Evolutionary conservation across 2,329 filamentous ascomycete species (phyloP).

Genomic region (Hymenoscyphus occultus): DNA sequence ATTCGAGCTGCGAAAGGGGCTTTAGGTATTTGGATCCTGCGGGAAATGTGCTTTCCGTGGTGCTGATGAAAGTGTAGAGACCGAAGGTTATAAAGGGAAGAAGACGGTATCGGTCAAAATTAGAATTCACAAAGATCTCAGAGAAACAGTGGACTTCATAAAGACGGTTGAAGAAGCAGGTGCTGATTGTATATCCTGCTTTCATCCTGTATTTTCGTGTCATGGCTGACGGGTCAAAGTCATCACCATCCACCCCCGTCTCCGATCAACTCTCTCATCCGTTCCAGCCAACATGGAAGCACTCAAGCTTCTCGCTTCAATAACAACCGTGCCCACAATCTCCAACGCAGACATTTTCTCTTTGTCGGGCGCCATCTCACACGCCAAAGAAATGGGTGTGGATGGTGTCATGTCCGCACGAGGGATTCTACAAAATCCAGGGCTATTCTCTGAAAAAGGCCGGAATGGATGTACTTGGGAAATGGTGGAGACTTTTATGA

Average conservation of each 20-base stretch:
- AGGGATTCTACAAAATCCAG: constrained; percentile 65
- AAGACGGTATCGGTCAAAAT: constrained; percentile 66
- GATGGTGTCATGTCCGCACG: constrained; percentile 68
- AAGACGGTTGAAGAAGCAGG: constrained; percentile 56
- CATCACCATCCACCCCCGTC: constrained; percentile 68
- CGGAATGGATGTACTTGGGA: constrained; percentile 53
- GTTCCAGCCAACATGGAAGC: constrained; percentile 60
- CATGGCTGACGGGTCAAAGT: constrained; percentile 47
- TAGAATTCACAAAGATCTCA: constrained; percentile 61
- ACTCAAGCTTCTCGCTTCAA: constrained; percentile 47
- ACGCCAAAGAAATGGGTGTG: constrained; percentile 43
- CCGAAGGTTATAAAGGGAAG: constrained; percentile 51
- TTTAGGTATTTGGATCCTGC: constrained; percentile 36
- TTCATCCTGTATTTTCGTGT: neutral
- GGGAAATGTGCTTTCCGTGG: neutral
- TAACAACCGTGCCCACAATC: constrained; percentile 55
- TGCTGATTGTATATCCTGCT: constrained; percentile 35
- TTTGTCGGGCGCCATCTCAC: constrained; percentile 37
- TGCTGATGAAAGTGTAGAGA: neutral
- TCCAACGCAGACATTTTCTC: constrained; percentile 70
- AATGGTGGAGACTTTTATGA: constrained; percentile 61
- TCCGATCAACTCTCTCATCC: constrained; percentile 57
- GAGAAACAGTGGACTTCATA: constrained; percentile 57
- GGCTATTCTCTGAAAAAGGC: constrained; percentile 50
- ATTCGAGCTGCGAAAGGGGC: constrained; percentile 54